Evolutionary conservation across 2,329 filamentous ascomycete species (phyloP), one percentile per base, ranked within the genome.

Genomic region (Epichloe amarillans): DNA sequence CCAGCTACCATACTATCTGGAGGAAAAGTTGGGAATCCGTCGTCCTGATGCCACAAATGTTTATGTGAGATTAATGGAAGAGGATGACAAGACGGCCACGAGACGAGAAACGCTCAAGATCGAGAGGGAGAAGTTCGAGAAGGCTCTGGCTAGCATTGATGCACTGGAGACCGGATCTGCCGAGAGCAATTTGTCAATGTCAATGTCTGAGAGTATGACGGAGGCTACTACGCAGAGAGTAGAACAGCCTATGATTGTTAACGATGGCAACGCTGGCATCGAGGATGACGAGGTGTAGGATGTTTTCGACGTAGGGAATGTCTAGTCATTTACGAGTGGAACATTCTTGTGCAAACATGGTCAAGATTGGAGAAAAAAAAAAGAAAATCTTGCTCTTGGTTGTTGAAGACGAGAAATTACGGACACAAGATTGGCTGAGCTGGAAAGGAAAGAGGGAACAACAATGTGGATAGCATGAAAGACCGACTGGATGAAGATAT

Each of bases 51-150:
- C 62, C 11, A 42, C 49, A 39, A 53, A 50, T 1, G 58, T 68
- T 2, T 76, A 70, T 51, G 61, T 65, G 48, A 62, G 60, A 17
- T 64, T 76, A 5, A 75, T 77, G 73, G 72, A 70, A 21, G 74
- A 77, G 50, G 72, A 76, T 49, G 58, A 63, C 2, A 60, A 58
- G 0, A 76, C 70, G 0, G 73, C 74, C 0, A 55, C 55, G 4
- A 63, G 61, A 47, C 64, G 74, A 1, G 64, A 69, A 33, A 63
- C 61, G 11, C 64, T 75, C 35, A 73, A 71, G 55, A 56, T 57
- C 2, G 71, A 75, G 53, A 64, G 46, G 63, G 63, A 66, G n/a
- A 75, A 73, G 58, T 72, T 76, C 47, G 60, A 63, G n/a, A 66
- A 64, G 45, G 74, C 74, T 0, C 64, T 75, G 50, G 60, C 63